Percentiles rank a stretch among this genome's conserved stretches.
Evolutionary conservation across 768 basidiomycete genomes (phyloP).

Genomic region (Xerocomellus chrysenteron): DNA sequence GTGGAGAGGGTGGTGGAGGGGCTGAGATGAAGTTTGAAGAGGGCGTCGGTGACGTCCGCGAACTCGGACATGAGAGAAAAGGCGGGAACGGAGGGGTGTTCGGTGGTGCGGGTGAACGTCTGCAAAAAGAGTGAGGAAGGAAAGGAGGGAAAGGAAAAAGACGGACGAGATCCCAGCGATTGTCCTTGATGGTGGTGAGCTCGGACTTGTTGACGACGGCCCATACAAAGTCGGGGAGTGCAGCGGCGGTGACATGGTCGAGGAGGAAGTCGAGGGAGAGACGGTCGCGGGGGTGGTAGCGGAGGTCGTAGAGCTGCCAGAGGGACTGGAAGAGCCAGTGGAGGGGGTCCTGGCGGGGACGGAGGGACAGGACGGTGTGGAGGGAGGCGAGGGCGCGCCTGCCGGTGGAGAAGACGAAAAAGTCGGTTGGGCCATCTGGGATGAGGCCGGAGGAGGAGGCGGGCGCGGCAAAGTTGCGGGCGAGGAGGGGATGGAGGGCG

Average conservation of each 20-base stretch:
- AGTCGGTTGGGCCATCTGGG: slow-evolving; percentile 73
- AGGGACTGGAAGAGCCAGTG: slow-evolving; percentile 61
- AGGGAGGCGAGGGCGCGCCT: slow-evolving; percentile 72
- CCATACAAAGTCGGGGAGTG: slow-evolving; percentile 74
- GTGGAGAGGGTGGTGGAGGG: slow-evolving; percentile 51
- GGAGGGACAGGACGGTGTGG: slow-evolving; percentile 75
- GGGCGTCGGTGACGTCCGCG: slow-evolving; percentile 77
- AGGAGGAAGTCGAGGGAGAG: slow-evolving; percentile 82
- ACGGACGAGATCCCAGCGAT: slow-evolving; percentile 86
- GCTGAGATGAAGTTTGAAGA: slow-evolving; percentile 52
- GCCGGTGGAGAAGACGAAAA: slow-evolving; percentile 86
- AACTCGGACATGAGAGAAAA: slow-evolving; percentile 85
- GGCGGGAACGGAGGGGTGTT: slow-evolving; percentile 56
- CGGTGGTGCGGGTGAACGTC: slow-evolving; percentile 82
- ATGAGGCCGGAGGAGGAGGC: slow-evolving; percentile 49
- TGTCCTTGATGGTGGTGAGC: slow-evolving; percentile 61
- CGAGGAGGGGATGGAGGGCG: slow-evolving; percentile 56
- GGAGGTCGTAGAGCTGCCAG: slow-evolving; percentile 71
- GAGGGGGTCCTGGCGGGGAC: slow-evolving; percentile 82
- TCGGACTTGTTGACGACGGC: slow-evolving; percentile 81
- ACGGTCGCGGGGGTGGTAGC: slow-evolving; percentile 66
- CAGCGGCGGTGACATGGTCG: slow-evolving; percentile 34
- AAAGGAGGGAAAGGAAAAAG: background rate
- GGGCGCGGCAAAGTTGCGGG: slow-evolving; percentile 75
- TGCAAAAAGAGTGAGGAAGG: slow-evolving; percentile 29